Conservation (phyloP, 2,329 filamentous ascomycete genomes). For the Aspergillus glaucus region DNA sequence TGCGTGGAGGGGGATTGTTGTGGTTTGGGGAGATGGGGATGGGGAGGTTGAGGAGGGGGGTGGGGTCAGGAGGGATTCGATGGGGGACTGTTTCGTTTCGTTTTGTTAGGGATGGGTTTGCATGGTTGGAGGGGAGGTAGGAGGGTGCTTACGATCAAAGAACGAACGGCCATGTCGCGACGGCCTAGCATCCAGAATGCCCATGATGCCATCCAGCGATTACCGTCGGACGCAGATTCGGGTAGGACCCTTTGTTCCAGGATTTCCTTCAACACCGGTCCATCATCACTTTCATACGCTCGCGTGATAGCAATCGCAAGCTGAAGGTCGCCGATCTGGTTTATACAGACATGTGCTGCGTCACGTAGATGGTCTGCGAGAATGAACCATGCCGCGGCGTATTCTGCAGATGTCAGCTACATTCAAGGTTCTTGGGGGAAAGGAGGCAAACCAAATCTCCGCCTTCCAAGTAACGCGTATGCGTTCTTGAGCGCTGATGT, state of each 20-base stretch:
- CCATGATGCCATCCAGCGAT: slow-evolving; percentile 93
- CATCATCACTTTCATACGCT: slow-evolving; percentile 80
- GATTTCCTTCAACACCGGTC: slow-evolving; percentile 65
- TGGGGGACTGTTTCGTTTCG: slow-evolving; percentile 55
- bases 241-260: slow-evolving; percentile 74
- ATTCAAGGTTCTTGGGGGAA: background rate
- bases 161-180: slow-evolving; percentile 75
- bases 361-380: slow-evolving; percentile 78
- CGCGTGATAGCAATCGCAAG: slow-evolving; percentile 82
- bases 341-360: slow-evolving; percentile 78
- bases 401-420: slow-evolving; percentile 52
- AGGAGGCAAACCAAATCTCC: slow-evolving; percentile 63
- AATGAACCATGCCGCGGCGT: slow-evolving; percentile 92
- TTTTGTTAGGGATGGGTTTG: too few relatives aligned
- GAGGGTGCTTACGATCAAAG: slow-evolving; percentile 60
- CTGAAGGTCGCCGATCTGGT: slow-evolving; percentile 81
- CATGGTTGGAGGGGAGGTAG: background rate
- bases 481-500: slow-evolving; percentile 92
- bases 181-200: slow-evolving; percentile 85
- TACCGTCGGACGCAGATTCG: slow-evolving; percentile 70
- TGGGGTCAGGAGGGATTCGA: slow-evolving; percentile 59
- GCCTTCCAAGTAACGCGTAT: slow-evolving; percentile 85
- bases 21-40: slow-evolving; percentile 40
- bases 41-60: slow-evolving; percentile 15
- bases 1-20: slow-evolving; percentile 53